These are phyloP conservation scores for Marasmius fiardii DNA, from an alignment of 1,284 basidiomycete genomes.

Conservation along the genomic window DNA sequence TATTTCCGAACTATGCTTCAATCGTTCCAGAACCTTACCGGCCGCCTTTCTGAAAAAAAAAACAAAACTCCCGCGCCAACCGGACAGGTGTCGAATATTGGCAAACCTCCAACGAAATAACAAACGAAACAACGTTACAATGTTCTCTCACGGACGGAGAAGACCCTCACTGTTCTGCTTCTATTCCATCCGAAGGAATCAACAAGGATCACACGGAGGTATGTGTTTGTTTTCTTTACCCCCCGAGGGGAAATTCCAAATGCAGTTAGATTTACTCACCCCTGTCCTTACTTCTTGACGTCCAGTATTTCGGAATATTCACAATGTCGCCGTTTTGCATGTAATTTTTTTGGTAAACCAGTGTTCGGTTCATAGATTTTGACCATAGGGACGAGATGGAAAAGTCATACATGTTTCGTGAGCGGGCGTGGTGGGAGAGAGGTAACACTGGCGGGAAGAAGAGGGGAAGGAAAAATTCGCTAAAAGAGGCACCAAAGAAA, in stretches of 20 bases:
- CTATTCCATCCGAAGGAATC: constrained; percentile 23
- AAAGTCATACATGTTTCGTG: neutral
- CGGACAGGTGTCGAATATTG: constrained; percentile 27
- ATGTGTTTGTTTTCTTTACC: constrained; percentile 3
- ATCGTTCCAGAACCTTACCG: too few relatives aligned
- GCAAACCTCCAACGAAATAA: constrained; percentile 23
- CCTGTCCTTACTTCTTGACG: neutral
- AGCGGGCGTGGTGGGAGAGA: too few relatives aligned
- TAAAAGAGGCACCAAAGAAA: neutral
- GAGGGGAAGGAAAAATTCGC: too few relatives aligned
- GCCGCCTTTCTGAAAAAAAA: too few relatives aligned
- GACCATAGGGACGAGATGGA: neutral
- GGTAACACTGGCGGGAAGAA: too few relatives aligned
- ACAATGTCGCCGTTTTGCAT: constrained; percentile 34
- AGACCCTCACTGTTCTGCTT: constrained; percentile 26
- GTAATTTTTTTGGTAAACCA: constrained; percentile 16
- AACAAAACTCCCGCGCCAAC: neutral
- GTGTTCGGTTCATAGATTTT: neutral
- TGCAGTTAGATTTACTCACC: neutral
- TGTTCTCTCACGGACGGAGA: constrained; percentile 23
- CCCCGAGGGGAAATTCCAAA: neutral
- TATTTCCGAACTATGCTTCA: too few relatives aligned
- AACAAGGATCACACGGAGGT: constrained; percentile 24
- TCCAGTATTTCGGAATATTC: constrained; percentile 33
- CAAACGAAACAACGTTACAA: constrained; percentile 17